Conservation (phyloP, 169 alveolate genomes). For the Plasmodium knowlesi region DNA sequence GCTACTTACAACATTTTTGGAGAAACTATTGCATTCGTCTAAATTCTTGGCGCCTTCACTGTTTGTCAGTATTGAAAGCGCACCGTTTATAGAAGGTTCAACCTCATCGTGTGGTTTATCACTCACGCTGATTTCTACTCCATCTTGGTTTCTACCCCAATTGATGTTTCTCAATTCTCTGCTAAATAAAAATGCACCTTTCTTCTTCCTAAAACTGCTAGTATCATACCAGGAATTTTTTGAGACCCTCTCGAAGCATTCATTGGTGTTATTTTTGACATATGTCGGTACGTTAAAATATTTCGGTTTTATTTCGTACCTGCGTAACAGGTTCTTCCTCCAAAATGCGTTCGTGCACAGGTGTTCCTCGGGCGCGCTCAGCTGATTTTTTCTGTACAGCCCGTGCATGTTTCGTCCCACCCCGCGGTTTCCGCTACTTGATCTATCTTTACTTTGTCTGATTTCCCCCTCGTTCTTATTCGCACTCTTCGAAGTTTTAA, state of each 20-base stretch:
- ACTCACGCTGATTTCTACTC: neutral
- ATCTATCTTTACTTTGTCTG: neutral
- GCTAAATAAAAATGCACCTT: conserved; percentile 48
- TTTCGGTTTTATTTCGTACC: conserved; percentile 26
- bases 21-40: neutral
- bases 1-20: neutral
- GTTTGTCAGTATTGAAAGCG: neutral
- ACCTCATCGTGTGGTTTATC: neutral
- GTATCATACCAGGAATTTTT: conserved; percentile 74
- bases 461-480: neutral
- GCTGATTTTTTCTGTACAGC: neutral
- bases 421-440: neutral
- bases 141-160: neutral
- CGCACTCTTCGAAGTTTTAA: neutral
- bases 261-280: conserved; percentile 1
- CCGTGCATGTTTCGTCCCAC: conserved; percentile 9
- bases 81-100: neutral
- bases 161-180: conserved; percentile 31
- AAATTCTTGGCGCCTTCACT: neutral
- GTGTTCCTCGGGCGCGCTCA: conserved; percentile 15
- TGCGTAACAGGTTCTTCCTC: neutral
- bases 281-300: neutral
- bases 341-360: conserved; percentile 4
- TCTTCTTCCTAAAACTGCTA: conserved; percentile 28
- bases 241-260: conserved; percentile 47